These are phyloP conservation scores for Arachis monticola DNA, from an alignment of 331 rosid genomes.

Conservation along the genomic window DNA sequence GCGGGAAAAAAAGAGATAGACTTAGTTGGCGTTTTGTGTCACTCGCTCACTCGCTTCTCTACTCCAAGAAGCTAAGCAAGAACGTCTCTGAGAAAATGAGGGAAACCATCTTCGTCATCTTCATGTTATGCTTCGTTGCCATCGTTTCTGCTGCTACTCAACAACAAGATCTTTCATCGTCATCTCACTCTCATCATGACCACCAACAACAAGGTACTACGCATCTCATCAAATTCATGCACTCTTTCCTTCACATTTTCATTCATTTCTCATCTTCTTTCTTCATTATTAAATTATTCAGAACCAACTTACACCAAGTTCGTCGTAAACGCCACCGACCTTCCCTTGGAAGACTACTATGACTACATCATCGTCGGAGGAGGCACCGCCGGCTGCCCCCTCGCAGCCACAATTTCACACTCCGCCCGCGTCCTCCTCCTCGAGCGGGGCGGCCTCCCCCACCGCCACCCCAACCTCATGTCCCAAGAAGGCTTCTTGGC, in stretches of 20 bases:
- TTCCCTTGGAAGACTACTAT: constrained; percentile 72
- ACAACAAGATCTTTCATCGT: neutral
- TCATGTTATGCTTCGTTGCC: neutral
- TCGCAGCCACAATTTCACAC: constrained; percentile 75
- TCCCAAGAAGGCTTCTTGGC: constrained; percentile 84
- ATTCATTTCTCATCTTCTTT: neutral
- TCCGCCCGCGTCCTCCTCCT: constrained; percentile 63
- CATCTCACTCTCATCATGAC: neutral
- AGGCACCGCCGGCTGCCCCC: constrained; percentile 90
- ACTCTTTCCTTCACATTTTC: neutral
- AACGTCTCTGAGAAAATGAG: too few species aligned
- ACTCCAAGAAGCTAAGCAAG: too few species aligned
- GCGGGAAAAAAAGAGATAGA: too few species aligned
- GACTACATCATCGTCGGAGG: constrained; percentile 90
- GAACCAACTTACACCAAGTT: constrained; percentile 59
- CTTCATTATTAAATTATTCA: neutral
- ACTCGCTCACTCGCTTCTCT: too few species aligned
- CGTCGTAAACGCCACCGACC: constrained; percentile 63
- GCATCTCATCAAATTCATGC: neutral
- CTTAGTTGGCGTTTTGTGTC: too few species aligned
- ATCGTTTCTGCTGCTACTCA: constrained; percentile 23
- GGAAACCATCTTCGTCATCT: too few species aligned
- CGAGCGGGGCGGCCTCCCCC: constrained; percentile 68
- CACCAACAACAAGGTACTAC: constrained; percentile 25
- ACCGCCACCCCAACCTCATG: constrained; percentile 54